Evolutionary conservation across 345 rosid genomes (phyloP).

Genomic region (Salix dunnii): DNA sequence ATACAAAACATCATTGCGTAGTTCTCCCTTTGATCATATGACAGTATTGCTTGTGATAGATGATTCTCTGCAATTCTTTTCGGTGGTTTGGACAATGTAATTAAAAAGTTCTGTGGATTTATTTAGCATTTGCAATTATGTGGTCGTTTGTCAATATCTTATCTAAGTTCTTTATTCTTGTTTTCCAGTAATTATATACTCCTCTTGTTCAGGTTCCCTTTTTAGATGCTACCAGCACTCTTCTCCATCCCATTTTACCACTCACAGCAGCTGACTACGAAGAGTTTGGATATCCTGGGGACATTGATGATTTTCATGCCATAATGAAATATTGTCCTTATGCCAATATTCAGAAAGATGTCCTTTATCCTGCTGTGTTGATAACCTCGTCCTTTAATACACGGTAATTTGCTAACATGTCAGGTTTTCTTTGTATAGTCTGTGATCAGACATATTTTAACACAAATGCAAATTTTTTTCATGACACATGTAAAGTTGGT

Average conservation of each 20-base stretch:
- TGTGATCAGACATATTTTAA: too few relatives aligned
- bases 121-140: not conserved
- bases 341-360: slow-evolving; percentile 73
- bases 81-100: too few relatives aligned
- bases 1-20: not conserved
- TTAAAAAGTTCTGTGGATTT: not conserved
- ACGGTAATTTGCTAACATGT: slow-evolving; percentile 39
- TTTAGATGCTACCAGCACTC: slow-evolving; percentile 83
- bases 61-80: too few relatives aligned
- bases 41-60: not conserved
- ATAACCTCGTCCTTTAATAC: slow-evolving; percentile 83
- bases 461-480: not conserved
- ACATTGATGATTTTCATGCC: slow-evolving; percentile 68
- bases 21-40: not conserved
- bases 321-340: slow-evolving; percentile 76
- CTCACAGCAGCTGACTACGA: slow-evolving; percentile 74
- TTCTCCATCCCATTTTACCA: slow-evolving; percentile 74
- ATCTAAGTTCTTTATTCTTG: not conserved
- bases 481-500: not conserved
- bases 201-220: slow-evolving; percentile 67
- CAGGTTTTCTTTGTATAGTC: not conserved
- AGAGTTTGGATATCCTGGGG: slow-evolving; percentile 90
- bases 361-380: slow-evolving; percentile 69
- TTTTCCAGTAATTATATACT: not conserved
- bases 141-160: not conserved